Evolutionary conservation across 2,329 filamentous ascomycete genomes (phyloP).

Genomic region (Escovopsis sp.): DNA sequence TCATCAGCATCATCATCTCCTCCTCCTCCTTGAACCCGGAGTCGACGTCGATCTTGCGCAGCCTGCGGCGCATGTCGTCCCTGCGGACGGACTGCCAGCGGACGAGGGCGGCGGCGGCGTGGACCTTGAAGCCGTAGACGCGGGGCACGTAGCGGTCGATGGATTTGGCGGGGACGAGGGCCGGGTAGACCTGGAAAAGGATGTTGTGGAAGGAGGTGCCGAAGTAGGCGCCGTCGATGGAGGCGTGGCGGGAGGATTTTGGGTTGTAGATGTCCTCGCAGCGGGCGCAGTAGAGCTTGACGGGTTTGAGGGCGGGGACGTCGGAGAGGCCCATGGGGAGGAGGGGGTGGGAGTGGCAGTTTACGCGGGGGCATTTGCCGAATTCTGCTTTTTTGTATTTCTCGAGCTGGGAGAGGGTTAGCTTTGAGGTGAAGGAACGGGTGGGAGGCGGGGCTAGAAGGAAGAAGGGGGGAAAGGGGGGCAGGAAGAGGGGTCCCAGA

Average conservation of each 20-base stretch:
- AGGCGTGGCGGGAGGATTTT: slow-evolving; percentile 87
- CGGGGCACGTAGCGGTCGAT: slow-evolving; percentile 74
- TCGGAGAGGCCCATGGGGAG: slow-evolving; percentile 92
- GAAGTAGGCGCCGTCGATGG: slow-evolving; percentile 96
- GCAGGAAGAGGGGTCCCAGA: too few relatives aligned
- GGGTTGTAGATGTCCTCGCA: slow-evolving; percentile 99
- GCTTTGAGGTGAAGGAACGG: background rate
- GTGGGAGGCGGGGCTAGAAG: background rate
- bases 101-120: slow-evolving; percentile 72
- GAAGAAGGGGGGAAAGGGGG: background rate
- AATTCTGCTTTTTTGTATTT: slow-evolving; percentile 99
- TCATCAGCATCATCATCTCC: too few relatives aligned
- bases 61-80: slow-evolving; percentile 65
- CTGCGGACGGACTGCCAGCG: slow-evolving; percentile 79
- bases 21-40: slow-evolving; percentile 61
- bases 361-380: slow-evolving; percentile 91
- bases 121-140: slow-evolving; percentile 91
- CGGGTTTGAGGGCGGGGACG: slow-evolving; percentile 70
- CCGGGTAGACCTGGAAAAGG: slow-evolving; percentile 94
- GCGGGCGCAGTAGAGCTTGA: slow-evolving; percentile 92
- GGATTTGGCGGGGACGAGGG: slow-evolving; percentile 74
- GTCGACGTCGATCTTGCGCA: slow-evolving; percentile 58
- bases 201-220: slow-evolving; percentile 98
- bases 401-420: slow-evolving; percentile 50
- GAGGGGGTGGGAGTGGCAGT: slow-evolving; percentile 85